Percentiles rank a stretch among this genome's conserved stretches.
Evolutionary conservation across 768 basidiomycete species (phyloP).

Genomic region (Lactifluus hygrophoroides): DNA sequence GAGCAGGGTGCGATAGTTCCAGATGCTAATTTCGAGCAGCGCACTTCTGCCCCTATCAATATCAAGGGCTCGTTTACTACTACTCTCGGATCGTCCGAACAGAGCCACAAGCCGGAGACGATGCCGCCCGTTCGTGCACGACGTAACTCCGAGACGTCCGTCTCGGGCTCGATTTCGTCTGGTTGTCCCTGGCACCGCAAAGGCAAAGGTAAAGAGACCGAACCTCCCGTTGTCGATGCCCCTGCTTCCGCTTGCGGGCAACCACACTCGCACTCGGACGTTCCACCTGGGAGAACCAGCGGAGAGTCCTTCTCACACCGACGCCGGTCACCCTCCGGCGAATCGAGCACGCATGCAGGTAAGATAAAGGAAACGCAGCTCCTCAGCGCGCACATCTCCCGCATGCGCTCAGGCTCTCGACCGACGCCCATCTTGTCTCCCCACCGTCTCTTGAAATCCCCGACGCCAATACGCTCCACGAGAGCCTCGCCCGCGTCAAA

Average conservation of each 20-base stretch:
- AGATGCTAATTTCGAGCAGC: background rate
- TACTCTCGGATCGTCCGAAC: background rate
- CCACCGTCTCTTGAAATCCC: background rate
- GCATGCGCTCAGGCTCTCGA: constrained; percentile 6
- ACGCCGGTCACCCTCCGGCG: background rate
- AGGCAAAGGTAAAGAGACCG: background rate
- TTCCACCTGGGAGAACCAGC: background rate
- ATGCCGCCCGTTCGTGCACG: background rate
- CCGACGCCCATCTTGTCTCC: background rate
- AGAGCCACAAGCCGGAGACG: background rate
- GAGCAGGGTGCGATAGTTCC: background rate
- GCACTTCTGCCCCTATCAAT: background rate
- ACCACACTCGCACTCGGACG: background rate
- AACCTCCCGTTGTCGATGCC: background rate
- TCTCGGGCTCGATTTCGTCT: background rate
- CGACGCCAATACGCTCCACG: background rate
- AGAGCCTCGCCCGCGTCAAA: background rate
- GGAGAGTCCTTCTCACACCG: background rate
- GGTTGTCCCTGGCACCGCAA: background rate
- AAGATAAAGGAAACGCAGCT: background rate
- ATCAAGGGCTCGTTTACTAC: background rate
- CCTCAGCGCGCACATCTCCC: background rate
- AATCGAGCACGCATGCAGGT: background rate
- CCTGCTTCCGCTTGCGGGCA: background rate
- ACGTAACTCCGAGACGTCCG: background rate